Conservation (phyloP, 352 stramenopile genomes). For the Globisporangium spinosum region DNA sequence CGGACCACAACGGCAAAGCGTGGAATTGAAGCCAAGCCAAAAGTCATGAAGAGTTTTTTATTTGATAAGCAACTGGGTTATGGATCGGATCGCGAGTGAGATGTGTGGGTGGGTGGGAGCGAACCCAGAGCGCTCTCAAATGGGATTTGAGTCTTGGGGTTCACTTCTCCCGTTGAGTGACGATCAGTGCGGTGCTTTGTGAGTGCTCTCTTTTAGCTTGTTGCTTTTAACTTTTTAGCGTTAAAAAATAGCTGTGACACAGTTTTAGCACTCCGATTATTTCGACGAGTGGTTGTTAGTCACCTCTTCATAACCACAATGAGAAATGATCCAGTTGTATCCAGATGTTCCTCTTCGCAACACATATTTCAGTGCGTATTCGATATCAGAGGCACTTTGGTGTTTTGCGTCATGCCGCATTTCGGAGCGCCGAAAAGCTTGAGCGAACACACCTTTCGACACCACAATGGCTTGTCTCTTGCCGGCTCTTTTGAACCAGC, state of each 20-base stretch:
- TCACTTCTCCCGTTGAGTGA: background rate
- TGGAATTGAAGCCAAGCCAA: background rate
- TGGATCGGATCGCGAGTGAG: background rate
- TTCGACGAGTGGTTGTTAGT: background rate
- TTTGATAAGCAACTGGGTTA: background rate
- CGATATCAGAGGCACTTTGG: background rate
- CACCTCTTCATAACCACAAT: background rate
- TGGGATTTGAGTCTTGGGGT: background rate
- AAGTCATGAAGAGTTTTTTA: background rate
- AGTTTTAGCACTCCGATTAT: background rate
- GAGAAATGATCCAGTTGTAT: background rate
- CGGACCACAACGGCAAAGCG: background rate
- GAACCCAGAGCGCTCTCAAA: background rate
- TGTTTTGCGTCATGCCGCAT: background rate
- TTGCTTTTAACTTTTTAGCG: no score
- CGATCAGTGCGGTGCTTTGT: background rate
- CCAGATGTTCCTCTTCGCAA: background rate
- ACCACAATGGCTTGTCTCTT: constrained; percentile 5
- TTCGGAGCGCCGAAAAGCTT: background rate
- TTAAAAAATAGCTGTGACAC: background rate
- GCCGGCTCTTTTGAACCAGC: constrained; percentile 2
- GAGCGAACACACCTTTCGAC: background rate
- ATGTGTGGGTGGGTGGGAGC: background rate
- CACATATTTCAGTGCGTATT: background rate
- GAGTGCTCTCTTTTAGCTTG: background rate